Evolutionary conservation across 352 stramenopile genomes (phyloP).

Genomic region (Phytophthora kernoviae): DNA sequence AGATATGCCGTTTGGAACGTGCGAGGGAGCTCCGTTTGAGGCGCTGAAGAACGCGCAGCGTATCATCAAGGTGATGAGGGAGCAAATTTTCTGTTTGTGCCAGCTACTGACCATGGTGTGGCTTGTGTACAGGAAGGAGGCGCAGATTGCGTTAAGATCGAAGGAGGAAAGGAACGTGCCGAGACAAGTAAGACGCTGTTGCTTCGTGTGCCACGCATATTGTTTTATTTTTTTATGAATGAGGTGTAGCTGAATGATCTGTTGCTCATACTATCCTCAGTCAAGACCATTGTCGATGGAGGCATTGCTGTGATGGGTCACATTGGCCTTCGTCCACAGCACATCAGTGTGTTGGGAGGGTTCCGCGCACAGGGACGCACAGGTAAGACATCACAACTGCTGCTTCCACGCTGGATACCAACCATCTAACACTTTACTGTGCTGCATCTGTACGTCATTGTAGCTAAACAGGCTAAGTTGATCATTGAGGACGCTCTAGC

Average conservation of each 20-base stretch:
- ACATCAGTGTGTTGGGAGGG: constrained; percentile 94
- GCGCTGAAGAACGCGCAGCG: constrained; percentile 96
- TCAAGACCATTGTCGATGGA: constrained; percentile 74
- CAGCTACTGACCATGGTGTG: not conserved
- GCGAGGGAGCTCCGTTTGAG: constrained; percentile 92
- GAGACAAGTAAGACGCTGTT: constrained; percentile 62
- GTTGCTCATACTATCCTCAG: constrained; percentile 17
- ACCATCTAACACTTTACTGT: not conserved
- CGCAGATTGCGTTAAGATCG: constrained; percentile 98
- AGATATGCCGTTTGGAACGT: constrained; percentile 99
- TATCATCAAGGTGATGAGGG: constrained; percentile 74
- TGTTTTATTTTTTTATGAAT: constrained; percentile 16
- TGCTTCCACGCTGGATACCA: not conserved
- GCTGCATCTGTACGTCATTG: not conserved
- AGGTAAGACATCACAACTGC: constrained; percentile 42
- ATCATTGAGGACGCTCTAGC: constrained; percentile 97
- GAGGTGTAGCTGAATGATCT: constrained; percentile 5
- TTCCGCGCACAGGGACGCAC: constrained; percentile 97
- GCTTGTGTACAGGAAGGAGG: constrained; percentile 87
- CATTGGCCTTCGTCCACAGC: constrained; percentile 97
- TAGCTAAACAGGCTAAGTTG: constrained; percentile 80
- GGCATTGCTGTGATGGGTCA: constrained; percentile 98
- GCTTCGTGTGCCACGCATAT: constrained; percentile 11
- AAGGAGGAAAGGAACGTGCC: constrained; percentile 90
- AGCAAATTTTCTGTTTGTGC: not conserved